These are phyloP conservation scores for Caloboletus firmus DNA, from an alignment of 1,284 basidiomycete genomes.

Conservation along the genomic window DNA sequence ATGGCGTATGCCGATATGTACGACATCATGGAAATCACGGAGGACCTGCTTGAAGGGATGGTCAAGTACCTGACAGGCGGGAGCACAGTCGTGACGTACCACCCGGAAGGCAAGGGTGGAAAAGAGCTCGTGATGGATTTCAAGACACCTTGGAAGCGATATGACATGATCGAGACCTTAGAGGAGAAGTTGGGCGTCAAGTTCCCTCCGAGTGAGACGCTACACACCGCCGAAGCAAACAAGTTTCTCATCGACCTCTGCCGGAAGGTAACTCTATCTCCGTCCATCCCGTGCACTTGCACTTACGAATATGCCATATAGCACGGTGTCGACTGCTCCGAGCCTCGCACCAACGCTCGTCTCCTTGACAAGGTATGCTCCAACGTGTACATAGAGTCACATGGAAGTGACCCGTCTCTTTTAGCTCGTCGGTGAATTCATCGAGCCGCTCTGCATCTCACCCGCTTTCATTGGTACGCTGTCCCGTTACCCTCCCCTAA, in stretches of 20 bases:
- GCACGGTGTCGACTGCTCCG: slow-evolving; percentile 97
- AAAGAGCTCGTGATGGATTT: slow-evolving; percentile 86
- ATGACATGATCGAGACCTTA: slow-evolving; percentile 96
- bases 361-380: slow-evolving; percentile 85
- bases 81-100: slow-evolving; percentile 81
- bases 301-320: slow-evolving; percentile 38
- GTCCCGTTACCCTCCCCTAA: neutral
- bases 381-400: neutral
- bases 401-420: slow-evolving; percentile 4
- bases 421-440: slow-evolving; percentile 94
- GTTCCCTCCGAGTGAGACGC: slow-evolving; percentile 91
- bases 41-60: slow-evolving; percentile 87
- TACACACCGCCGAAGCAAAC: slow-evolving; percentile 89
- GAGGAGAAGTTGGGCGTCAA: slow-evolving; percentile 92
- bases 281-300: neutral
- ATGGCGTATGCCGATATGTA: slow-evolving; percentile 99
- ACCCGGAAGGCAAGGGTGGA: slow-evolving; percentile 90
- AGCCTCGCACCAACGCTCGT: slow-evolving; percentile 94
- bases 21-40: slow-evolving; percentile 98
- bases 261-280: slow-evolving; percentile 58
- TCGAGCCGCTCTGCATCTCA: slow-evolving; percentile 95
- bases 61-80: slow-evolving; percentile 88
- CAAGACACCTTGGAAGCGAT: slow-evolving; percentile 96
- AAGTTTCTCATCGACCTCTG: slow-evolving; percentile 86
- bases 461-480: slow-evolving; percentile 88